Conservation (phyloP, 2,329 filamentous ascomycete species). For the Nemania diffusa region DNA sequence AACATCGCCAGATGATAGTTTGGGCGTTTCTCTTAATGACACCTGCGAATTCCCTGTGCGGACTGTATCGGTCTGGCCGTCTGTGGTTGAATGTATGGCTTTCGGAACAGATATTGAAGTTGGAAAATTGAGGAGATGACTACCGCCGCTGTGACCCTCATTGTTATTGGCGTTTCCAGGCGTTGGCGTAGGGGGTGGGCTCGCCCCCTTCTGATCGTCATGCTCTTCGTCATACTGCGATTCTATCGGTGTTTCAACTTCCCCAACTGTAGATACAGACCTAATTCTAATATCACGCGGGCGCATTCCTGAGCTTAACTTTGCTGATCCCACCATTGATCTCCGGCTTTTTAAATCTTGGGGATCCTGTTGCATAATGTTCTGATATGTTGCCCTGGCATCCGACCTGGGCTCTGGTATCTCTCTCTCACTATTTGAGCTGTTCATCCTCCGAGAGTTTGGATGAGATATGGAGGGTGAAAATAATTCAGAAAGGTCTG, state of each 20-base stretch:
- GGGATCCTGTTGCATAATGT: too few relatives aligned
- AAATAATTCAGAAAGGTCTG: not conserved
- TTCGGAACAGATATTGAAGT: not conserved
- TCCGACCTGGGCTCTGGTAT: not conserved
- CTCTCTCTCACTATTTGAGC: not conserved
- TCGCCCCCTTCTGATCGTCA: not conserved
- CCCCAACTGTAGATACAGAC: not conserved
- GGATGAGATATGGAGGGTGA: not conserved
- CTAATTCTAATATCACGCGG: too few relatives aligned
- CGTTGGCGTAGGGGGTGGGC: not conserved
- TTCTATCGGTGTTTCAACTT: not conserved
- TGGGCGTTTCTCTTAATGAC: not conserved
- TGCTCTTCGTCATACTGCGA: not conserved
- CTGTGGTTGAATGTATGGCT: not conserved
- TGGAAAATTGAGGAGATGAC: not conserved
- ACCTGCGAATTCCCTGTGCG: not conserved
- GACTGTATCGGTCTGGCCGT: not conserved
- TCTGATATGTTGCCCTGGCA: not conserved
- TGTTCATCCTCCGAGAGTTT: not conserved
- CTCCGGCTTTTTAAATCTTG: too few relatives aligned
- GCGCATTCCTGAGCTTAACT: too few relatives aligned
- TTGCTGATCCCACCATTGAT: too few relatives aligned
- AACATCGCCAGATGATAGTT: too few relatives aligned
- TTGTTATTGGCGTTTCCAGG: not conserved
- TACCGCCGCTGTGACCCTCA: not conserved